Percentiles rank a stretch among this genome's conserved stretches.
Evolutionary conservation across 176 grass and related monocot species (phyloP).

Genomic region (bread wheat (Triticum aestivum)): IWGSC_CS_RefSeq_v2.1 NC_057803.1:64584862-64585361

Average conservation of each 20-base stretch:
- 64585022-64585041: constrained; percentile 51
- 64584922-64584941: constrained; percentile 26
- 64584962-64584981: constrained; percentile 65
- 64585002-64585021: constrained; percentile 31
- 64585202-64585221: constrained; percentile 57
- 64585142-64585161: constrained; percentile 40
- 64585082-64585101: constrained; percentile 83
- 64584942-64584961: constrained; percentile 31
- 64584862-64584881: constrained; percentile 55
- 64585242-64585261: constrained; percentile 47
- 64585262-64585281: constrained; percentile 62
- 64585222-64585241: constrained; percentile 53
- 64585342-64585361: constrained; percentile 56
- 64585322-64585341: constrained; percentile 45
- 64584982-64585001: constrained; percentile 74
- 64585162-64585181: constrained; percentile 72
- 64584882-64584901: constrained; percentile 59
- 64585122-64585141: constrained; percentile 62
- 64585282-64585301: constrained; percentile 60
- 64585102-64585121: constrained; percentile 68
- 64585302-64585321: constrained; percentile 35
- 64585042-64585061: constrained; percentile 53
- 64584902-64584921: constrained; percentile 43
- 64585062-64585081: constrained; percentile 59
- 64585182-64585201: constrained; percentile 64